Base-by-base conservation (phyloP, 2,329 filamentous ascomycete species). In the Bertia moriformis region DNA sequence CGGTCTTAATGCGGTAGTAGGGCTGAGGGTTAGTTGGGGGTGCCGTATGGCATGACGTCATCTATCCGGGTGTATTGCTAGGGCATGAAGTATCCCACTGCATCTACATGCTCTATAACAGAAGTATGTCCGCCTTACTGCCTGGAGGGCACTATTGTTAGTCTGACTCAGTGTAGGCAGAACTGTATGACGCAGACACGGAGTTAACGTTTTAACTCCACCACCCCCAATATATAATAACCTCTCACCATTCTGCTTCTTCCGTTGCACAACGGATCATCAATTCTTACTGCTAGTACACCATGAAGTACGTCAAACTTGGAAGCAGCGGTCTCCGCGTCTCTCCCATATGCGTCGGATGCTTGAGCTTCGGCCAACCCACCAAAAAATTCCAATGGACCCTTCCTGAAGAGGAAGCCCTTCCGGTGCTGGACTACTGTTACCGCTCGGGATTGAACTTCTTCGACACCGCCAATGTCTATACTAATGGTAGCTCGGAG, bases 401-500 rank as follows among this genome's bases (percentile, higher is more conserved):
- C 1, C 44, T 59, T 4, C 45, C 56, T n/a, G 56, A 60, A 41
- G 52, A 56, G 17, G 47, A 58, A 22, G 47, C 55, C 3, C 48
- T 60, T 18, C 49, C 52, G 2, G 40, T 60, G 18, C 49, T 59
- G 14, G 48, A 60, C 36, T 45, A 56, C 41, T 54, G 53, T 18
- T 59, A 58, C 41, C 18, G 48, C 17, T 36, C 29, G 7, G 38
- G 38, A 12, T 42, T 45, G 18, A 35, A 35, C 32, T 35, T 35
- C 32, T 35, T 35, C 15, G 32, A 35, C 15, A 35, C 32, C 7
- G 32, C 32, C 10, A 35, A 62, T 30, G 46, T 59, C 7, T 69
- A 69, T 48, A 66, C 62, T 24, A 66, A 66, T 39, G 66, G 65
- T 18, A 51, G 49, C 2, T 62, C 59, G 4, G 64, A 69, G 44